These are phyloP conservation scores for Ganoderma multipileum DNA, from an alignment of 1,284 basidiomycete genomes.

Conservation along the genomic window DNA sequence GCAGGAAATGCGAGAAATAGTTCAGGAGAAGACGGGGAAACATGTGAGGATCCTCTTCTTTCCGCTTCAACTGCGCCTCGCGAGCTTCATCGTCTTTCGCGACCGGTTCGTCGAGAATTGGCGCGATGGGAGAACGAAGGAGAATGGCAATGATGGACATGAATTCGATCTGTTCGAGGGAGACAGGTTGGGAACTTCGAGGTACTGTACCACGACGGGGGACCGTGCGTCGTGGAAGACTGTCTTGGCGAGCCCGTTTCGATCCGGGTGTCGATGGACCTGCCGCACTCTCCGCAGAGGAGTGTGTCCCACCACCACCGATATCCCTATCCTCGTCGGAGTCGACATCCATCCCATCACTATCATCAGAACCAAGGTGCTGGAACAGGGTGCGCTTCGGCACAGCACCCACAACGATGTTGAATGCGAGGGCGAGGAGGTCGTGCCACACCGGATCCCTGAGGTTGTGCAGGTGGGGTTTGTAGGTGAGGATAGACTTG, in stretches of 20 bases:
- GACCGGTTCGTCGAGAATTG: constrained; percentile 49
- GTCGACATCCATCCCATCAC: background rate
- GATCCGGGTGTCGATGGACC: constrained; percentile 11
- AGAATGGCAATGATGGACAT: constrained; percentile 72
- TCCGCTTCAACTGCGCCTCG: constrained; percentile 1
- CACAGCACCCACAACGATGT: constrained; percentile 73
- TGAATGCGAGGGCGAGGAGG: constrained; percentile 78
- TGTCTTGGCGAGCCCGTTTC: constrained; percentile 17
- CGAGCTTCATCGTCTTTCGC: background rate
- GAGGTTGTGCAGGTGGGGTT: constrained; percentile 83
- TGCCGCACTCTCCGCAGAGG: constrained; percentile 2
- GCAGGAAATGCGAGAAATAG: constrained; percentile 69
- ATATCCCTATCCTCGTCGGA: constrained; percentile 20
- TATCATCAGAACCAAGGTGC: constrained; percentile 35
- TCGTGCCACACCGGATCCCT: constrained; percentile 71
- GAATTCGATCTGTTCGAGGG: constrained; percentile 75
- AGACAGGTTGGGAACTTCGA: constrained; percentile 43
- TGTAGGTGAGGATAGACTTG: constrained; percentile 64
- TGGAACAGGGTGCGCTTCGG: constrained; percentile 49
- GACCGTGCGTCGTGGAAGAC: constrained; percentile 8
- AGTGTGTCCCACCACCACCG: constrained; percentile 38
- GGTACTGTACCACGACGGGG: constrained; percentile 12
- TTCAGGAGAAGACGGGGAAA: constrained; percentile 23
- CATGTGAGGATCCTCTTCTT: constrained; percentile 10
- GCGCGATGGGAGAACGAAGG: constrained; percentile 63